Conservation (phyloP, 257 asterid species). For the Nicotiana sylvestris region DNA sequence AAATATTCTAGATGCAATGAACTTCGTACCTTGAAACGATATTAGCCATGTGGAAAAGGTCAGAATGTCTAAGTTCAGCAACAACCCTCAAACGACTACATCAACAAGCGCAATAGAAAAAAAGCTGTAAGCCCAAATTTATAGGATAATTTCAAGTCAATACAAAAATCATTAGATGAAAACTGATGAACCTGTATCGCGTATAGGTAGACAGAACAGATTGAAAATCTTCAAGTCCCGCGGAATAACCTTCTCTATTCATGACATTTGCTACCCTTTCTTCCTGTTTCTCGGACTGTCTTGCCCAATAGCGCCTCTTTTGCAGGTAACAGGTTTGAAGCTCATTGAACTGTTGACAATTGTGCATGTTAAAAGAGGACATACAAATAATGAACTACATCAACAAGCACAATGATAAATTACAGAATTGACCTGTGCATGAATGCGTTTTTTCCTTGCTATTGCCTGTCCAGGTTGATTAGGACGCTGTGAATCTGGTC, state of each 20-base stretch:
- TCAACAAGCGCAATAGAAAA: constrained; percentile 10
- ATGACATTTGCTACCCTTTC: constrained; percentile 30
- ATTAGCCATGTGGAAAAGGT: constrained; percentile 80
- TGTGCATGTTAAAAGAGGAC: neutral
- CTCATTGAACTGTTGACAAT: constrained; percentile 55
- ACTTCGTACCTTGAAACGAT: constrained; percentile 65
- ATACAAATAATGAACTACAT: neutral
- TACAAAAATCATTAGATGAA: neutral
- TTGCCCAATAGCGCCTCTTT: constrained; percentile 55
- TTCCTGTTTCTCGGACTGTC: constrained; percentile 38
- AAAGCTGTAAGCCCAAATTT: constrained; percentile 11
- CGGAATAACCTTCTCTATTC: constrained; percentile 50
- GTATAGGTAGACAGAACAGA: constrained; percentile 59
- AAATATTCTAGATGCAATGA: neutral
- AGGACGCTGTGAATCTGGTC: constrained; percentile 51
- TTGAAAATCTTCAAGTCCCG: constrained; percentile 75
- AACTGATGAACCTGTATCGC: constrained; percentile 53
- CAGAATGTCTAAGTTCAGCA: constrained; percentile 82
- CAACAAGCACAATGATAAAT: neutral
- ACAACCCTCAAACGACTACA: constrained; percentile 72
- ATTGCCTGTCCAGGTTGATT: constrained; percentile 53
- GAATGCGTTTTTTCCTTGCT: constrained; percentile 70
- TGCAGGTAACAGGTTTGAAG: constrained; percentile 85
- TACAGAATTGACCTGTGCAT: constrained; percentile 57
- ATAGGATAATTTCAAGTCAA: neutral